Evolutionary conservation across 371 early-diverging fungal genomes (phyloP), one percentile per base, ranked within the genome.

Genomic region (Synchytrium microbalum): DNA sequence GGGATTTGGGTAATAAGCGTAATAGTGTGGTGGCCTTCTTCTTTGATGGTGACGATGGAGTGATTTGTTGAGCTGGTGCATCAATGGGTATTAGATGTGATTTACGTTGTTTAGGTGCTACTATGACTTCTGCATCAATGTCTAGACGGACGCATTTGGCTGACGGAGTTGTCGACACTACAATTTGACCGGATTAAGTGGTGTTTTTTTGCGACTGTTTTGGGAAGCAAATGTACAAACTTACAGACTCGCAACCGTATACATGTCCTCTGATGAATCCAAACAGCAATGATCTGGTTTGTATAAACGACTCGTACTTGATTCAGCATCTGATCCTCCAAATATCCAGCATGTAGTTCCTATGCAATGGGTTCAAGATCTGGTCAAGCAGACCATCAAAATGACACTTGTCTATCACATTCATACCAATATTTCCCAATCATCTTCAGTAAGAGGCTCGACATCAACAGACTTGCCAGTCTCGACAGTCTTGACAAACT

Each of bases 401-500:
- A 10, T 25, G n/a, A 2, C n/a, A 51, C 51, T 1, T 19, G 38
- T 56, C 52, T 16, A 32, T 1, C 31, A 32, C 10, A 23, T 16
- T 10, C 64, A 55, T 79, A 87, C 88, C 71, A 93, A 58, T 46
- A 92, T 88, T 67, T 93, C 92, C 92, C 92, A 93, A 69, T 93
- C 93, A 59, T 92, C 91, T 56, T 80, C 83, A 0, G 88, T 80
- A 61, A 80, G 69, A 2, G 93, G 93, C 53, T 88, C 91, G 25
- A 91, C 90, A 64, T 86, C 73, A 0, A 92, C 88, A 2, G 86
- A 78, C 5, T 74, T 64, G 5, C 87, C 88, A 14, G 68, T 67
- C 26, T 82, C 79, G 3, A 82, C 77, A 61, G 81, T 76, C 61
- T 79, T 78, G 55, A 81, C 75, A 69, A 89, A 84, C 33, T 81